Evolutionary conservation across 805 yeast species (phyloP).

Genomic region (Candida broadrunensis): DNA sequence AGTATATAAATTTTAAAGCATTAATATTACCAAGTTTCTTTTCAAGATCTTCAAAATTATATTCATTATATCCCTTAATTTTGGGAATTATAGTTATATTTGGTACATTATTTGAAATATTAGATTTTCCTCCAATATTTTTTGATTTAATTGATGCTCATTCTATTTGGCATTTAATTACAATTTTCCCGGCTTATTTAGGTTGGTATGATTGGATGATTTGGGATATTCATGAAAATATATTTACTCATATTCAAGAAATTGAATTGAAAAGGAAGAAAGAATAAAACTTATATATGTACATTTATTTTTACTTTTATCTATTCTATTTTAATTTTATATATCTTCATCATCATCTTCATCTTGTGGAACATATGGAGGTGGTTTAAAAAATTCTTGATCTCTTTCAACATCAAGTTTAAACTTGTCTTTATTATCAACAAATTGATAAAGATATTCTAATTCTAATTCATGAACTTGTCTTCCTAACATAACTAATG

Average conservation of each 20-base stretch:
- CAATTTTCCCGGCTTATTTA: slow-evolving; percentile 48
- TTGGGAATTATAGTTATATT: slow-evolving; percentile 44
- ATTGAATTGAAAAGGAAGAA: slow-evolving; percentile 10
- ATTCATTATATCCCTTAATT: slow-evolving; percentile 36
- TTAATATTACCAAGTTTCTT: slow-evolving; percentile 29
- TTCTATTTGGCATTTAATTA: slow-evolving; percentile 89
- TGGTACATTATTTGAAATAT: slow-evolving; percentile 88
- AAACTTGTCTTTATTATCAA: slow-evolving; percentile 55
- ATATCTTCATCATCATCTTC: slow-evolving; percentile 18
- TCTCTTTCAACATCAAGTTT: slow-evolving; percentile 45
- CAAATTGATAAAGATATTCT: slow-evolving; percentile 78
- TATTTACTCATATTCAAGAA: slow-evolving; percentile 14
- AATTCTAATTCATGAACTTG: slow-evolving; percentile 91
- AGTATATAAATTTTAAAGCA: slow-evolving; percentile 19
- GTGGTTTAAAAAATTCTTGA: slow-evolving; percentile 73
- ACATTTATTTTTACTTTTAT: neutral
- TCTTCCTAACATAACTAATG: slow-evolving; percentile 86
- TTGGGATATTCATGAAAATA: slow-evolving; percentile 39
- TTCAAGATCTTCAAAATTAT: slow-evolving; percentile 33
- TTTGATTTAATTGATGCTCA: slow-evolving; percentile 81
- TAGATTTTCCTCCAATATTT: slow-evolving; percentile 76
- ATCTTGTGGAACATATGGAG: slow-evolving; percentile 56
- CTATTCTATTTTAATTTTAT: neutral
- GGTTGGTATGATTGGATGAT: slow-evolving; percentile 47
- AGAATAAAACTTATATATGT: neutral